A percentile compares a stretch with the other conserved stretches of the same genome.
phyloP scores from a whole-genome alignment of 345 rosid genomes.

The Eucalyptus coolabah region DNA sequence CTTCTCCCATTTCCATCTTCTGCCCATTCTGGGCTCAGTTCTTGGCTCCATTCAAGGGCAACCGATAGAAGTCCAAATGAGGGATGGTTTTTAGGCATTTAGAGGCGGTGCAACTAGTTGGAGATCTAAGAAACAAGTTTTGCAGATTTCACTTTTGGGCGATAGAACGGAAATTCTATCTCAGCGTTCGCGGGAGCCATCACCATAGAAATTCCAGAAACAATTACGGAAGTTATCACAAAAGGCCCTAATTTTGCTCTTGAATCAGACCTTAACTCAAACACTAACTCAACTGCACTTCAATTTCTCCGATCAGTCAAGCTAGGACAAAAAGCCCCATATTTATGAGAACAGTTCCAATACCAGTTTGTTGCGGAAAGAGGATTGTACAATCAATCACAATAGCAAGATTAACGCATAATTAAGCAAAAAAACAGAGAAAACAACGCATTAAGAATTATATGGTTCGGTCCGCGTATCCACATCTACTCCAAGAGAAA shows the following conservation, averaged over 20 bases:
- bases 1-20: background rate
- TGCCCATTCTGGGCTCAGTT: background rate
- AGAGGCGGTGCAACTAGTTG: background rate
- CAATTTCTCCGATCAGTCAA: background rate
- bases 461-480: fast-evolving
- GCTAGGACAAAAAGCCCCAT: background rate
- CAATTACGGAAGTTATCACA: background rate
- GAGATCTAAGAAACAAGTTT: background rate
- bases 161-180: background rate
- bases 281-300: background rate
- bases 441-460: fast-evolving
- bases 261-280: background rate
- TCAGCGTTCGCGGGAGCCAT: background rate
- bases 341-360: background rate
- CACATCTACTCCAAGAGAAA: background rate
- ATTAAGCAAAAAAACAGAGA: fast-evolving
- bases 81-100: background rate
- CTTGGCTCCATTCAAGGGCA: background rate
- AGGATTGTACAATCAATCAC: background rate
- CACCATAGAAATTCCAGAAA: background rate
- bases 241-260: background rate
- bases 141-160: background rate
- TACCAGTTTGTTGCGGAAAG: background rate
- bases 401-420: background rate
- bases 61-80: background rate